Evolutionary conservation across 2,329 filamentous ascomycete species (phyloP), one percentile per base, ranked within the genome.

Genomic region (Hypomyces perniciosus): DNA sequence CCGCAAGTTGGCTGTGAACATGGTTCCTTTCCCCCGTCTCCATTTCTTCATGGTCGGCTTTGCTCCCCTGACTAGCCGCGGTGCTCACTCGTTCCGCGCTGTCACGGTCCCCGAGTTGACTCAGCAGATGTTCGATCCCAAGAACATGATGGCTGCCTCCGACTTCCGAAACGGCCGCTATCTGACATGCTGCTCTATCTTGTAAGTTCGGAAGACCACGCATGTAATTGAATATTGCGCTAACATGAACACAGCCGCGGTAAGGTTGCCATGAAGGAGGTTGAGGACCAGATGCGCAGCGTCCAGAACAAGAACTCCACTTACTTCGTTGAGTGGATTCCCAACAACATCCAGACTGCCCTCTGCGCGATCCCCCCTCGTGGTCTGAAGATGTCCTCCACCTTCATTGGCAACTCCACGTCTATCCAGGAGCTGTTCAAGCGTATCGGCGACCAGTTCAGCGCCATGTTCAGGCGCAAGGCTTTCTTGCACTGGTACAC

Each of bases 1-100:
- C 64, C 90, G 93, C 80, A 99, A 99, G 83, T 79, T 99, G 69
- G 93, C 93, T 63, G 93, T 99, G 76, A 99, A 99, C 89, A 99
- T 99, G 82, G 93, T 99, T 77, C 93, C 93, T 58, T 99, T 99
- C 88, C 93, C 93, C 63, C 93, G 93, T 90, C 90, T 99, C 59
- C 93, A 99, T 79, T 99, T 99, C 86, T 99, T 99, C 86, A 99
- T 99, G 93, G 93, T 99, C 72, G 93, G 93, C 74, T 99, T 99
- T 73, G 92, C 93, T 75, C 93, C 93, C 71, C 84, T 99, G 68
- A 99, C 93, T 73, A 95, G 90, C 75, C 77, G 76, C 59, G 77
- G 77, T 65, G 87, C 92, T 62, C 76, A 95, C 82, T 90, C 88
- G 64, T 99, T 97, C 92, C 93, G 93, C 71, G 92, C 93, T 62